Evolutionary conservation across 371 early-diverging fungal species (phyloP).

Genomic region (Apophysomyces variabilis): DNA sequence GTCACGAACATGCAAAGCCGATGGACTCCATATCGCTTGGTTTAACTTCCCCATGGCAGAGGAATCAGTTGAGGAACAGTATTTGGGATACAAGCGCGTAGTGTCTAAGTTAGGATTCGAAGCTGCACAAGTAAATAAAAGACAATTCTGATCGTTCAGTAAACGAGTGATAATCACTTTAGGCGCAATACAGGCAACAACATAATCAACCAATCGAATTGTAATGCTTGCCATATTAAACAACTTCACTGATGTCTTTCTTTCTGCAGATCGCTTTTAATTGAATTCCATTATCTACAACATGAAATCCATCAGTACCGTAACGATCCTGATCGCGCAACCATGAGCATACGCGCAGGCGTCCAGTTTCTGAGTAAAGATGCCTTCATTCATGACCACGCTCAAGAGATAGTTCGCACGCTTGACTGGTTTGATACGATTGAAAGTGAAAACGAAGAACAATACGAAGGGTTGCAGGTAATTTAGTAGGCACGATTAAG

Average conservation of each 20-base stretch:
- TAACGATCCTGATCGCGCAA: conserved; percentile 24
- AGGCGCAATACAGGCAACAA: background rate
- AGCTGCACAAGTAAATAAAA: conserved; percentile 2
- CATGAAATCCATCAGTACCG: background rate
- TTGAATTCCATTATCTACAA: conserved; percentile 24
- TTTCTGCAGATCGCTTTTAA: conserved; percentile 5
- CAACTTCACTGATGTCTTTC: background rate
- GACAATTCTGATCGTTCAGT: background rate
- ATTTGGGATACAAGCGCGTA: background rate
- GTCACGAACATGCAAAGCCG: no score
- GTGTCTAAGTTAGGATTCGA: conserved; percentile 2
- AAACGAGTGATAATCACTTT: background rate
- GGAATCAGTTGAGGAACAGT: conserved; percentile 2
- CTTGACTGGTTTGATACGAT: conserved; percentile 38
- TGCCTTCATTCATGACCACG: conserved; percentile 29
- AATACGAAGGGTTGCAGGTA: conserved; percentile 14
- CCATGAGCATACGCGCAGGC: conserved; percentile 22
- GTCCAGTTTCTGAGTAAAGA: conserved; percentile 26
- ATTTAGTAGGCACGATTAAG: no score
- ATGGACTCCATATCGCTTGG: no score
- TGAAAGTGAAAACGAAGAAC: conserved; percentile 20
- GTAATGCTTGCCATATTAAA: background rate
- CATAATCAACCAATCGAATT: background rate
- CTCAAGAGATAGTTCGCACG: conserved; percentile 18
- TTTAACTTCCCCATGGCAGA: background rate